Conservation (phyloP, 495 filamentous ascomycete species). For the Sabuloglossum arenarium region DNA sequence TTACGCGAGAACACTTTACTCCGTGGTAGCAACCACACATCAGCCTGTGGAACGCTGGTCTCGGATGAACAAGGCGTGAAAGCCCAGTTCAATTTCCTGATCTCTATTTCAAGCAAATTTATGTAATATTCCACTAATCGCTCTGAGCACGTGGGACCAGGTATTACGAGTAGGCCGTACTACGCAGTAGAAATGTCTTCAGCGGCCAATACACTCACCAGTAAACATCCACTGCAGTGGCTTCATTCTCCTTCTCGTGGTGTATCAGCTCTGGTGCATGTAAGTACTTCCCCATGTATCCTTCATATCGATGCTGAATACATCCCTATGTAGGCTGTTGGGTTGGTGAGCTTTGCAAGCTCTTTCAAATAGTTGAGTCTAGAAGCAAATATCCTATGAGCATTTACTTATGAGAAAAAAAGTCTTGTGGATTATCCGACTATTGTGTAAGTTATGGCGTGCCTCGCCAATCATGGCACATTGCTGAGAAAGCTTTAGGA, state of each 20-base stretch:
- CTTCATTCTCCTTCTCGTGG: neutral
- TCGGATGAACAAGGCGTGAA: neutral
- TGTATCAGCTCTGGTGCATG: neutral
- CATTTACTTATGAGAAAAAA: neutral
- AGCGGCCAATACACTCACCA: neutral
- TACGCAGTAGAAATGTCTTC: neutral
- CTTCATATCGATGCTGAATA: neutral
- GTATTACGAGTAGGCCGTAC: too few relatives aligned
- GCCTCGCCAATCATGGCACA: neutral
- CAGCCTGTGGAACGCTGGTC: neutral
- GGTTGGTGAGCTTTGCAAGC: slow-evolving; percentile 2
- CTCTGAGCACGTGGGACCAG: too few relatives aligned
- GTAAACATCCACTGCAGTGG: neutral
- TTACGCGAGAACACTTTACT: neutral
- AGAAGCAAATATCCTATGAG: neutral
- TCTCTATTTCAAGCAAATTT: too few relatives aligned
- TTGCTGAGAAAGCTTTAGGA: slow-evolving; percentile 19
- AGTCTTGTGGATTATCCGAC: slow-evolving; percentile 5
- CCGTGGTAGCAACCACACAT: neutral
- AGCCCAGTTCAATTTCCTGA: too few relatives aligned
- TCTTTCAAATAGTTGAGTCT: slow-evolving; percentile 6
- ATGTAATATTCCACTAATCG: too few relatives aligned
- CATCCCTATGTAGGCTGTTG: neutral
- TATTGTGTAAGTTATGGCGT: neutral
- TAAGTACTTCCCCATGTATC: neutral